Evolutionary conservation across 1,284 basidiomycete species (phyloP).

Genomic region (Xerocomus nothofagi): DNA sequence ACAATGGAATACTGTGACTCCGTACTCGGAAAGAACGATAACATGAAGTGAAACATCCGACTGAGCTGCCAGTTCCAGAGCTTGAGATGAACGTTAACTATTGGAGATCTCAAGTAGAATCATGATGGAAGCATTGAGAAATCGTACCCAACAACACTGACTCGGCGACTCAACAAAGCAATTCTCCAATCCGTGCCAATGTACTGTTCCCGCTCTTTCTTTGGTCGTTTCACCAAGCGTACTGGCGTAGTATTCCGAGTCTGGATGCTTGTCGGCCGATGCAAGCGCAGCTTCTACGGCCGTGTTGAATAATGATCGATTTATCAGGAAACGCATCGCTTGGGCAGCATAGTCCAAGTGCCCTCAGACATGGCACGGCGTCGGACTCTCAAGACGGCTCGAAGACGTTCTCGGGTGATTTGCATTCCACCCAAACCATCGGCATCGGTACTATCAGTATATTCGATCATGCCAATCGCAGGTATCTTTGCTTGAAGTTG

Average conservation of each 20-base stretch:
- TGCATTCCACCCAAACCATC: slow-evolving; percentile 62
- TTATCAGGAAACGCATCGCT: slow-evolving; percentile 32
- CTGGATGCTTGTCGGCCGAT: slow-evolving; percentile 9
- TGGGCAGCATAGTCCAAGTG: neutral
- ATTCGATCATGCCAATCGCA: slow-evolving; percentile 56
- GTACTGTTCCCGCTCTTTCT: slow-evolving; percentile 91
- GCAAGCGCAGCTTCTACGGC: slow-evolving; percentile 46
- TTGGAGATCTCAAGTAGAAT: no score
- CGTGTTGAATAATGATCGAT: no score
- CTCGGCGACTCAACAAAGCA: slow-evolving; percentile 58
- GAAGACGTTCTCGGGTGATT: slow-evolving; percentile 61
- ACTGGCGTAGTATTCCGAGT: slow-evolving; percentile 29
- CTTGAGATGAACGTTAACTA: no score
- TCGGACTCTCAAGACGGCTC: slow-evolving; percentile 41
- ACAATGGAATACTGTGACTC: neutral
- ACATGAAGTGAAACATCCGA: no score
- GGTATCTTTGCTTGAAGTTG: slow-evolving; percentile 32
- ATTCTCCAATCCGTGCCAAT: slow-evolving; percentile 78
- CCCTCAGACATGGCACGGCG: slow-evolving; percentile 10
- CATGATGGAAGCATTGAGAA: neutral
- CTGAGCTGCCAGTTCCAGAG: no score
- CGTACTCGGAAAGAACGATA: no score
- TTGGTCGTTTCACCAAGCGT: slow-evolving; percentile 79
- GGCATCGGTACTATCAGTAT: slow-evolving; percentile 53
- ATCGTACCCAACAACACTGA: slow-evolving; percentile 32